Conservation (phyloP, 768 basidiomycete species). For the Dictyophora rubrovolvata region DNA sequence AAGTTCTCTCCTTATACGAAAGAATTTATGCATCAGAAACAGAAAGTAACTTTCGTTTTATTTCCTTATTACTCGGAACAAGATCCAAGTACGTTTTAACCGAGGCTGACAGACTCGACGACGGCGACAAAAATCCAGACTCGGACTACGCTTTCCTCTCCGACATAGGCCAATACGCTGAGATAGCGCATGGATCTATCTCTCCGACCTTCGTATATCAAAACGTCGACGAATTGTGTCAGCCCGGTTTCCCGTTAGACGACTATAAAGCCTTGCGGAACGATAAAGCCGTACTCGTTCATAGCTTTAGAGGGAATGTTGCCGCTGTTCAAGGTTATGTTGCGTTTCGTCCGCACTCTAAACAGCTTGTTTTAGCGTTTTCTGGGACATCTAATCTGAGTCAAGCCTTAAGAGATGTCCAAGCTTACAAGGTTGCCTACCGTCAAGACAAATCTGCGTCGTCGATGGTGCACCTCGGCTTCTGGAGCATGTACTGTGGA, state of each 20-base stretch:
- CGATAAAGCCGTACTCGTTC: slow-evolving; percentile 22
- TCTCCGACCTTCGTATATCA: slow-evolving; percentile 34
- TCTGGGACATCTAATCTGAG: slow-evolving; percentile 35
- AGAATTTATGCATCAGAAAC: slow-evolving; percentile 37
- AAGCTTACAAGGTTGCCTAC: slow-evolving; percentile 28
- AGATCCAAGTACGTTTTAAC: slow-evolving; percentile 35
- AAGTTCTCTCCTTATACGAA: not conserved
- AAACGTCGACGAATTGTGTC: slow-evolving; percentile 28
- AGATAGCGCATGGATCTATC: slow-evolving; percentile 36
- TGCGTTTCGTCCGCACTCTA: slow-evolving; percentile 31
- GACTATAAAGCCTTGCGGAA: slow-evolving; percentile 25
- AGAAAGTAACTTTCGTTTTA: slow-evolving; percentile 45
- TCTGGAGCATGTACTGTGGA: slow-evolving; percentile 43
- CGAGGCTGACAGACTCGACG: slow-evolving; percentile 26
- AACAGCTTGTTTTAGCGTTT: slow-evolving; percentile 43
- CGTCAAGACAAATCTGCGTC: slow-evolving; percentile 21
- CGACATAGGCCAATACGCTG: slow-evolving; percentile 46
- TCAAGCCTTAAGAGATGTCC: slow-evolving; percentile 41
- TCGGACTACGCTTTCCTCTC: slow-evolving; percentile 29
- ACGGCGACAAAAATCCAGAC: slow-evolving; percentile 15
- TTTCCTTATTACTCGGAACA: slow-evolving; percentile 38
- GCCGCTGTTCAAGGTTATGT: slow-evolving; percentile 38
- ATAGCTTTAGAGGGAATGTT: slow-evolving; percentile 30
- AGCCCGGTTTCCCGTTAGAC: slow-evolving; percentile 41
- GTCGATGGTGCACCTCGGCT: slow-evolving; percentile 39